Evolutionary conservation across 441 rosid species (phyloP).

Genomic region (Melastoma candidum): DNA sequence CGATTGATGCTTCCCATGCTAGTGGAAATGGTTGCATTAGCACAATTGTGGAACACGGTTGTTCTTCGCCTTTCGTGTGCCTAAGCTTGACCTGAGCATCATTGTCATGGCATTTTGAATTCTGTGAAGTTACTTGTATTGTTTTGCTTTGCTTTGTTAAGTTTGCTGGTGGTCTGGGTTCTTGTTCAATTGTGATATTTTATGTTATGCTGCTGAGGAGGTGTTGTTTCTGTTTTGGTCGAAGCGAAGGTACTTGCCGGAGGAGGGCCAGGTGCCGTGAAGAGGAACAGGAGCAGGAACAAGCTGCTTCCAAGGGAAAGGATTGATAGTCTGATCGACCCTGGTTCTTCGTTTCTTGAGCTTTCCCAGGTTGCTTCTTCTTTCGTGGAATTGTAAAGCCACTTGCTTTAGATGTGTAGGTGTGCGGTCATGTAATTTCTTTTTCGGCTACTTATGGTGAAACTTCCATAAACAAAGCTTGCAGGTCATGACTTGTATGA

Average conservation of each 20-base stretch:
- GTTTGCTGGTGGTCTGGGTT: neutral
- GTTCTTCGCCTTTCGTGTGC: too few relatives aligned
- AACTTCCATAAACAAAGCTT: constrained; percentile 48
- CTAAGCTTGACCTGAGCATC: too few relatives aligned
- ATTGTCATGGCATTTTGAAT: too few relatives aligned
- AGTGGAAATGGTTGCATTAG: too few relatives aligned
- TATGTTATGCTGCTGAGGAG: neutral
- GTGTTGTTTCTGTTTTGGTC: neutral
- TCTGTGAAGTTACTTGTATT: too few relatives aligned
- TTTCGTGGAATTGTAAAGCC: too few relatives aligned
- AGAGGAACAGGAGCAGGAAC: constrained; percentile 35
- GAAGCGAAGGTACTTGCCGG: constrained; percentile 17
- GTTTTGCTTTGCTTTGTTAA: too few relatives aligned
- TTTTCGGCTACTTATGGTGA: constrained; percentile 23
- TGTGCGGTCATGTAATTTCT: neutral
- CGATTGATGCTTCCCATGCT: too few relatives aligned
- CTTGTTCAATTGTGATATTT: too few relatives aligned
- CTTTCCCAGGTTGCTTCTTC: constrained; percentile 57
- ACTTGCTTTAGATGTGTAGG: too few relatives aligned
- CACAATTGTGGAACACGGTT: too few relatives aligned
- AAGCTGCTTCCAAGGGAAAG: constrained; percentile 52
- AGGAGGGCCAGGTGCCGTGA: constrained; percentile 20
- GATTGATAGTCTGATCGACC: constrained; percentile 19
- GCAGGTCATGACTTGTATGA: constrained; percentile 92
- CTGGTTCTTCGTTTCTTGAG: constrained; percentile 88